Conservation (phyloP, 176 grass and related monocot species). For the Aegilops sharonensis region DNA sequence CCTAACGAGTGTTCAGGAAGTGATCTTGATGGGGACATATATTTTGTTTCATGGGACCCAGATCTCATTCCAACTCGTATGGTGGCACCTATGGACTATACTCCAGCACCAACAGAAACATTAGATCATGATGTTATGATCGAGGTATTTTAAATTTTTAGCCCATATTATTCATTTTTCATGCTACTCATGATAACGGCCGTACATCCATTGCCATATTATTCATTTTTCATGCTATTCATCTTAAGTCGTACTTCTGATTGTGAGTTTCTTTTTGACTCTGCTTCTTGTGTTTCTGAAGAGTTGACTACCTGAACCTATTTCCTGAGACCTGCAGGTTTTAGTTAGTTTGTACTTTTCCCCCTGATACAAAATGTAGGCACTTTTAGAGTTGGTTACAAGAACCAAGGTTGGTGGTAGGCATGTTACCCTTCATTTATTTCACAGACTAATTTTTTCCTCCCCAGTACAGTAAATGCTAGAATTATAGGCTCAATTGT, state of each 20-base stretch:
- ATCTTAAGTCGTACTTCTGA: background rate
- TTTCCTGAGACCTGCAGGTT: background rate
- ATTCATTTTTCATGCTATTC: background rate
- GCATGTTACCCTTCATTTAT: background rate
- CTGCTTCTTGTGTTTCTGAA: background rate
- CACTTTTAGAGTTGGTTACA: background rate
- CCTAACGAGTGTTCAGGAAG: conserved; percentile 95
- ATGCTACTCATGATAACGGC: background rate
- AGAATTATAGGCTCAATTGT: background rate
- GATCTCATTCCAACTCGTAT: conserved; percentile 56
- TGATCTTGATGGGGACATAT: conserved; percentile 94
- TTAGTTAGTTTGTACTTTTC: background rate
- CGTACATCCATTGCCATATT: background rate
- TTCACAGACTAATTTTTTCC: background rate
- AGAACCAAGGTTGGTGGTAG: background rate
- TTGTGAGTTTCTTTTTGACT: background rate
- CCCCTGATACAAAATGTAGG: too few species aligned
- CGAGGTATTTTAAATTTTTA: conserved; percentile 46
- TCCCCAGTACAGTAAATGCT: background rate
- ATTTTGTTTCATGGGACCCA: conserved; percentile 87
- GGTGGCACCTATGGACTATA: conserved; percentile 72
- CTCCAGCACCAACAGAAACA: conserved; percentile 53
- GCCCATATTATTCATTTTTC: background rate
- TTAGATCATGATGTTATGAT: conserved; percentile 87
- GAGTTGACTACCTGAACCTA: background rate